phyloP scores from a whole-genome alignment of 305 asterid species.

The Rubia occidens region DNA sequence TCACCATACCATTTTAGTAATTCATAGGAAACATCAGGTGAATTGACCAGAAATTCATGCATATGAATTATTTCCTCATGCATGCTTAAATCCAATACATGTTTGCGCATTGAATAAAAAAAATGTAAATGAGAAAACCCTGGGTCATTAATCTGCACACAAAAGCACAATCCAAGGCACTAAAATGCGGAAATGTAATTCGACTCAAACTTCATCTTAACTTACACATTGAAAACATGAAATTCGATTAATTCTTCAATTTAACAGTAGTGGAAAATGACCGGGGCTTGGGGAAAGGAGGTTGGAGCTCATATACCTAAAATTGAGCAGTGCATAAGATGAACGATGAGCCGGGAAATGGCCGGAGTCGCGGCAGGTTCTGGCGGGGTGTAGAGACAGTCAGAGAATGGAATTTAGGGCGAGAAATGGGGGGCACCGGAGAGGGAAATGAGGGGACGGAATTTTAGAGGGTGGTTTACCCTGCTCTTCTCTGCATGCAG shows the following conservation, averaged over 20 bases:
- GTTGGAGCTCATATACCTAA: neutral
- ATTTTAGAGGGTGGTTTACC: neutral
- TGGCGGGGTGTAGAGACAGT: neutral
- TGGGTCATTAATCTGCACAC: neutral
- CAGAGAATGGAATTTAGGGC: neutral
- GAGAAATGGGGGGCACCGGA: slow-evolving; percentile 8
- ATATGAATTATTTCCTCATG: neutral
- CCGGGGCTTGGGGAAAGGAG: neutral
- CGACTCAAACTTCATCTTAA: neutral
- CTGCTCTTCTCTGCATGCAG: slow-evolving; percentile 12
- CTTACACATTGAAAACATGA: neutral
- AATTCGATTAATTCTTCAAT: neutral
- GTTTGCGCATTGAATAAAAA: neutral
- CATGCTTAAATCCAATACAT: neutral
- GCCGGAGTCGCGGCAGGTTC: neutral
- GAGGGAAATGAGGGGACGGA: neutral
- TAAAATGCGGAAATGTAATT: neutral
- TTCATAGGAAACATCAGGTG: neutral
- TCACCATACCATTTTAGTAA: neutral
- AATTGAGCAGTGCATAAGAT: neutral
- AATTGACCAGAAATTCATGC: neutral
- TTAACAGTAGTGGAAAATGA: neutral
- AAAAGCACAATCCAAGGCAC: neutral
- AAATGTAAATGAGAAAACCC: neutral
- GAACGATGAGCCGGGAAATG: neutral